Percentiles rank a stretch among this genome's conserved stretches.
phyloP scores from a whole-genome alignment of 306 rosid species.

The Abrus pulchellus region DNA sequence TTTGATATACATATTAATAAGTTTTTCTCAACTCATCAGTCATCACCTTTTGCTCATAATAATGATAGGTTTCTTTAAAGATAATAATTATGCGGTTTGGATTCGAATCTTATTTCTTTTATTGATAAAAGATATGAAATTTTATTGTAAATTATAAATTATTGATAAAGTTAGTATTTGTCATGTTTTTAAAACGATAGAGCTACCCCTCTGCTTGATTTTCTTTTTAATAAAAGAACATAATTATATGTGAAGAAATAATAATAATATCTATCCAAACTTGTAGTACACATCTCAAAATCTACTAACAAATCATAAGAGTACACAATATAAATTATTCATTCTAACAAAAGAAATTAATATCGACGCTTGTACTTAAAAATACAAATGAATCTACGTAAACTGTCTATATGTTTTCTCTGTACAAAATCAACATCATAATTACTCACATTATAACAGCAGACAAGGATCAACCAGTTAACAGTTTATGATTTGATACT shows the following conservation, averaged over 20 bases:
- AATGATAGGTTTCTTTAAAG: background rate
- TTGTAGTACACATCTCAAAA: background rate
- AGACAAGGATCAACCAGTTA: slow-evolving; percentile 13
- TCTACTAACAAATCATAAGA: slow-evolving; percentile 6
- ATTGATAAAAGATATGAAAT: background rate
- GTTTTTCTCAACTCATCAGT: background rate
- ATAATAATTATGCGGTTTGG: background rate
- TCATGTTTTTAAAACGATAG: background rate
- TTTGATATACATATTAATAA: background rate
- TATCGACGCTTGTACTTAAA: background rate
- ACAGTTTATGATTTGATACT: background rate
- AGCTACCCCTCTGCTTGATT: background rate
- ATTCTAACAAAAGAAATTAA: background rate
- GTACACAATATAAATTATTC: background rate
- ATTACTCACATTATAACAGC: background rate
- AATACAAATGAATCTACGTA: background rate
- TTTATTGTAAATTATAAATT: background rate
- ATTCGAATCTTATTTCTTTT: background rate
- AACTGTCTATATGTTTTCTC: background rate
- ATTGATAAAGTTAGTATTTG: background rate
- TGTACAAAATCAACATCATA: slow-evolving; percentile 5
- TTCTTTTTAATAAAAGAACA: background rate
- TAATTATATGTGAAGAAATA: background rate
- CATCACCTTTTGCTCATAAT: background rate
- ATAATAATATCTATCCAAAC: background rate